Evolutionary conservation across 2,329 filamentous ascomycete species (phyloP), one percentile per base, ranked within the genome.

Genomic region (Cytospora schulzeri): DNA sequence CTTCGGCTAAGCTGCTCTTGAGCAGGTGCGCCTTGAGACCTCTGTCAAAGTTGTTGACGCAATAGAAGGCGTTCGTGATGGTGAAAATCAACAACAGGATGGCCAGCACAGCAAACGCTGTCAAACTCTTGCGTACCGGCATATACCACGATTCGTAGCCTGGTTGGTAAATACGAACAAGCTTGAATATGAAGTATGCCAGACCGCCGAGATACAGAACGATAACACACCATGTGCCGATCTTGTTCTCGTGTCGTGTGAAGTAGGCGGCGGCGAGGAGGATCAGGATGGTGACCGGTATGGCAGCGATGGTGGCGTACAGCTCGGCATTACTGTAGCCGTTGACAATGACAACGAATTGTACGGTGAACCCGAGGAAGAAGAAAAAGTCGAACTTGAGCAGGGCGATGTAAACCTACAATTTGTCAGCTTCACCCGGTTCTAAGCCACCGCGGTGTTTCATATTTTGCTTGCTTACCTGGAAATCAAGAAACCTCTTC

Each of bases 341-440:
- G 53, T 86, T 89, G 66, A 99, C 93, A 65, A 98, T 91, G 71
- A 99, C 94, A 61, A 98, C 85, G 77, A 99, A 99, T 75, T 99
- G 95, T 55, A 99, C 92, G 8, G 95, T 98, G 77, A 99, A 99
- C 62, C 94, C 95, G 58, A 99, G 87, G 84, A 99, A 99, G 83
- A 99, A 98, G 87, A 99, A 99, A 79, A 99, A 98, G 79, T 99
- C 95, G 76, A 99, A 99, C 78, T 99, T 99, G 69, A 99, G 85
- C 14, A 99, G 85, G 45, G 95, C 92, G 73, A 99, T 97, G 78
- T 97, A 99, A 76, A 99, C 93, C 93, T 97, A 68, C 6, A 31
- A 12, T 0, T 31, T 22, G 66, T 73, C 68, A 76, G 71, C 67
- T 65, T 51, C 17, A n/a, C 8, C 4, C 14, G 17, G 15, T 19